phyloP scores from a whole-genome alignment of 768 basidiomycete species.

The Omphalotus guepiniiformis region DNA sequence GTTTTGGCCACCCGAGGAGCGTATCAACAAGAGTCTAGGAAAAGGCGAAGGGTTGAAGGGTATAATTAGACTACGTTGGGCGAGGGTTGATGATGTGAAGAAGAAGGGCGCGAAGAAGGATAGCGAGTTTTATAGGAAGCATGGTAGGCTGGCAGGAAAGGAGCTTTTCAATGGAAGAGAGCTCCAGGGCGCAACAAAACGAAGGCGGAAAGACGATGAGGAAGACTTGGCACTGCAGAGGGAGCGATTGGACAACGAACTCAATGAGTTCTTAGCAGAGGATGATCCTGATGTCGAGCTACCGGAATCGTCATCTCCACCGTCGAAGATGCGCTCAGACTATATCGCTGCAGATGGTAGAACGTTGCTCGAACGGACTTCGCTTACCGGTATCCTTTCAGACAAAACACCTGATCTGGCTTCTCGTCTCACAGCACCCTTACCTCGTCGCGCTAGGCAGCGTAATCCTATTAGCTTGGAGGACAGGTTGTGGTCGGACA shows the following conservation, averaged over 20 bases:
- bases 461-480: slow-evolving; percentile 14
- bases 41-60: slow-evolving; percentile 67
- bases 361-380: slow-evolving; percentile 56
- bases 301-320: slow-evolving; percentile 38
- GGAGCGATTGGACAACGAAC: slow-evolving; percentile 57
- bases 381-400: slow-evolving; percentile 36
- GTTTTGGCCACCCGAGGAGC: slow-evolving; percentile 77
- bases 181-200: slow-evolving; percentile 24
- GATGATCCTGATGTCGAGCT: slow-evolving; percentile 18
- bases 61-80: slow-evolving; percentile 72
- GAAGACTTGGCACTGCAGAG: slow-evolving; percentile 30
- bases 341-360: slow-evolving; percentile 48
- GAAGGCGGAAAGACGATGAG: slow-evolving; percentile 30
- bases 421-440: slow-evolving; percentile 41
- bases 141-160: slow-evolving; percentile 64
- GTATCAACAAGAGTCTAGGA: slow-evolving; percentile 69
- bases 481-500: slow-evolving; percentile 14
- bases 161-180: slow-evolving; percentile 39
- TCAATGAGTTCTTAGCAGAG: slow-evolving; percentile 61
- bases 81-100: slow-evolving; percentile 67
- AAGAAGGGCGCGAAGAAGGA: slow-evolving; percentile 67
- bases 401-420: slow-evolving; percentile 29
- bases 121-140: slow-evolving; percentile 77
- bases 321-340: slow-evolving; percentile 68
- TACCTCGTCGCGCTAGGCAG: slow-evolving; percentile 38